Conservation (phyloP, 306 rosid genomes). For the Parietaria judaica region DNA sequence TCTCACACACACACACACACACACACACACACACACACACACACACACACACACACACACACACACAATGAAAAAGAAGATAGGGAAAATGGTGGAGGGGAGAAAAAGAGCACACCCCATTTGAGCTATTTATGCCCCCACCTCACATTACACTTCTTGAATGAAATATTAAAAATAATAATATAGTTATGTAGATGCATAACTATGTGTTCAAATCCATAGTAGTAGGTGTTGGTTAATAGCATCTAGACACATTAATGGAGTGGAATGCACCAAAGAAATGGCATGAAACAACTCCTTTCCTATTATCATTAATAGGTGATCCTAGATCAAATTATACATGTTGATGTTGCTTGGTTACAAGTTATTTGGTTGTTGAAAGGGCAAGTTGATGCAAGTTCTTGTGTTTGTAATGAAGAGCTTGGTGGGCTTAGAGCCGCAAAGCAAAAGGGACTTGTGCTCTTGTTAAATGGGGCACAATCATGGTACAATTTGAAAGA, state of each 20-base stretch:
- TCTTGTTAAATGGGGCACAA: background rate
- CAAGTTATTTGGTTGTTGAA: background rate
- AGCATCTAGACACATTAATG: conserved; percentile 40
- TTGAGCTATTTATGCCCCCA: conserved; percentile 39
- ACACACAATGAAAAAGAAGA: conserved; percentile 21
- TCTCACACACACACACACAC: too few relatives aligned
- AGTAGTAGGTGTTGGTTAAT: conserved; percentile 37
- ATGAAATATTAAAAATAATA: conserved; percentile 4
- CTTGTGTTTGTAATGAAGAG: background rate
- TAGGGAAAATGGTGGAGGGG: conserved; percentile 29
- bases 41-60: too few relatives aligned
- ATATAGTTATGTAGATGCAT: background rate
- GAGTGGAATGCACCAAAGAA: conserved; percentile 26
- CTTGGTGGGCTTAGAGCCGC: background rate
- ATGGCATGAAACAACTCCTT: background rate
- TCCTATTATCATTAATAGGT: background rate
- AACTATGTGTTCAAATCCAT: conserved; percentile 6
- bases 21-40: too few relatives aligned
- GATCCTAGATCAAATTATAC: conserved; percentile 7
- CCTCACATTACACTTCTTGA: conserved; percentile 14
- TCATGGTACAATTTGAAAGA: background rate
- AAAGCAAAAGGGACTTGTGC: background rate
- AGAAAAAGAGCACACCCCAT: conserved; percentile 32
- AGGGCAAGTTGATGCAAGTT: background rate
- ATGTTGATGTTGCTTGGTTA: background rate